These are phyloP conservation scores for Pyracantha coccinea DNA, from an alignment of 331 rosid genomes.

Conservation along the genomic window DNA sequence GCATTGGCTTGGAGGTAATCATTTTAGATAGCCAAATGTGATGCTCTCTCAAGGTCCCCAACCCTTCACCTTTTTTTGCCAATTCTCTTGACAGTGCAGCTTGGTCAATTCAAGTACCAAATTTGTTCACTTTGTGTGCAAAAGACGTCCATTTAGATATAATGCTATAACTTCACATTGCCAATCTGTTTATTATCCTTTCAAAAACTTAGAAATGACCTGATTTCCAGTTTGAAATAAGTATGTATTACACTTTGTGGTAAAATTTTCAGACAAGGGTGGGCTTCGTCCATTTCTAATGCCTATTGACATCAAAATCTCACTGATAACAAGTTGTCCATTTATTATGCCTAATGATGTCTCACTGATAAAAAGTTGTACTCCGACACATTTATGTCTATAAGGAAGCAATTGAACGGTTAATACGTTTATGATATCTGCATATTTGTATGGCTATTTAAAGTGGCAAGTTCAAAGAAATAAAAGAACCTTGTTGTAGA, in stretches of 20 bases:
- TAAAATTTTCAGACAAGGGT: neutral
- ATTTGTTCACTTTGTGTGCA: neutral
- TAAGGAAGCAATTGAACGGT: neutral
- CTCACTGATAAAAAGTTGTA: neutral
- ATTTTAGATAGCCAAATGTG: neutral
- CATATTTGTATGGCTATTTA: neutral
- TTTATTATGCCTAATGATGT: neutral
- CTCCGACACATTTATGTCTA: neutral
- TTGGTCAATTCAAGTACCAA: neutral
- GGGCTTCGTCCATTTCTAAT: neutral
- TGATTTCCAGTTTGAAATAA: neutral
- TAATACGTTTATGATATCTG: neutral
- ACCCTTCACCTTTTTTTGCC: neutral
- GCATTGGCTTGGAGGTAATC: constrained; percentile 75
- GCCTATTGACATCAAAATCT: neutral
- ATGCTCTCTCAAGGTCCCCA: neutral
- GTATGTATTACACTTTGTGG: neutral
- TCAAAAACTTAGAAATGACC: neutral
- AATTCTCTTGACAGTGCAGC: neutral
- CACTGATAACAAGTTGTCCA: neutral
- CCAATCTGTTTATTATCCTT: neutral
- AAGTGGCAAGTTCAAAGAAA: neutral
- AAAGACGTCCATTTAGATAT: neutral
- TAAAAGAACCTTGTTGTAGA: neutral
- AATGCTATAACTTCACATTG: neutral